These are phyloP conservation scores for Pichia inconspicua DNA, from an alignment of 1,139 yeast genomes.

Conservation along the genomic window DNA sequence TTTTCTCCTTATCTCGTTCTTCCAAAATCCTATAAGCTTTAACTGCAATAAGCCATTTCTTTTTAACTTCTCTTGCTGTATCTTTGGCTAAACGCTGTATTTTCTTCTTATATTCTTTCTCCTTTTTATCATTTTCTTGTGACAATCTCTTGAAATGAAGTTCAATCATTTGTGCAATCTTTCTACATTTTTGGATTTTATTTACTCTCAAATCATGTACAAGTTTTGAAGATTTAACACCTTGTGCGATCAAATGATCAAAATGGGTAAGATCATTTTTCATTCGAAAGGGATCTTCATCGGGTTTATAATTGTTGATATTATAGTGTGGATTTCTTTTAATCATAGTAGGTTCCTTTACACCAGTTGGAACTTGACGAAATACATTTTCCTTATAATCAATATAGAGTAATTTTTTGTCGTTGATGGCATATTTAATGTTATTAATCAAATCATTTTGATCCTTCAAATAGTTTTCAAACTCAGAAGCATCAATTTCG, in stretches of 20 bases:
- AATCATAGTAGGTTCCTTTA: constrained; percentile 30
- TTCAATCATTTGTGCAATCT: constrained; percentile 76
- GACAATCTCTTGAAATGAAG: constrained; percentile 76
- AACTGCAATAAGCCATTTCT: constrained; percentile 85
- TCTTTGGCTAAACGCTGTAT: constrained; percentile 64
- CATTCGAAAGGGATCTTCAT: constrained; percentile 35
- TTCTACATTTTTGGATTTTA: constrained; percentile 62
- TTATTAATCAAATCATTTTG: constrained; percentile 37
- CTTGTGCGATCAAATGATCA: constrained; percentile 74
- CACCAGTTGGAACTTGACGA: constrained; percentile 27
- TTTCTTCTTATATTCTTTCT: constrained; percentile 61
- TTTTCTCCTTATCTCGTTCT: constrained; percentile 54
- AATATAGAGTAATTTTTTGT: constrained; percentile 39
- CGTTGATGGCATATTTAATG: constrained; percentile 47
- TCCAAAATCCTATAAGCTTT: constrained; percentile 58
- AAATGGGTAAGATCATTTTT: constrained; percentile 46
- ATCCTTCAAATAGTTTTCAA: constrained; percentile 39
- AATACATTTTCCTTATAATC: constrained; percentile 32
- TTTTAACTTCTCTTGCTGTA: constrained; percentile 77
- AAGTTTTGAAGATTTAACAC: constrained; percentile 60
- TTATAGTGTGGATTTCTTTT: constrained; percentile 25
- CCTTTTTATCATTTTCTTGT: constrained; percentile 81
- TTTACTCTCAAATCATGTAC: constrained; percentile 61
- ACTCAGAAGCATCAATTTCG: constrained; percentile 36
- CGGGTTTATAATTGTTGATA: constrained; percentile 30